Base-by-base conservation (phyloP, 2,329 filamentous ascomycete genomes). In the Penicillium digitatum region DNA sequence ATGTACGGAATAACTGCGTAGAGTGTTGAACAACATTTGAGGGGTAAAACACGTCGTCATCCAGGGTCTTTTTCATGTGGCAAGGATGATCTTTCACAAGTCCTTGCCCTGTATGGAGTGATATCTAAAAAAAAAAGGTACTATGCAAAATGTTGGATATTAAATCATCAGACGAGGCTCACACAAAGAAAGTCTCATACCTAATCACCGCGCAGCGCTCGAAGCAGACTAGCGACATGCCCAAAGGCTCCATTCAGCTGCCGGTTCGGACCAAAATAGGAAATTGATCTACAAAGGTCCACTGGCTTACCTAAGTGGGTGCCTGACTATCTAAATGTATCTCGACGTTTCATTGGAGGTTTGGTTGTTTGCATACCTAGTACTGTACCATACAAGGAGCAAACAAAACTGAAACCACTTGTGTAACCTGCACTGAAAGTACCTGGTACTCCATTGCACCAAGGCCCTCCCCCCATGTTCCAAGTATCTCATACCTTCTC, bases 301-400 rank as follows among this genome's bases (percentile, higher is more conserved):
- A 55, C 27, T 58, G 53, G 56, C 45, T 52, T 31, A n/a, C 14
- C 18, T 6, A 24, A 34, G 34, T 45, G 18, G 57, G 60, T 63
- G 46, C 58, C 61, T 63, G 61, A 63, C 61, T 58, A 63, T 27
- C 45, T 48, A 62, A 51, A 10, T 4, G 9, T 5, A n/a, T 8
- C 1, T 1, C 3, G 24, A 12, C 5, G 1, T 27, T 18, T 60
- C 24, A 60, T 55, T 61, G 61, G 56, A 20, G 8, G 32, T 5
- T 4, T 27, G 10, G 14, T 14, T 44, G 32, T 32, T 52, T 20
- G 26, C 24, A 29, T 45, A 39, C 35, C 26, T 26, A 32, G 24
- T 44, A 52, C 48, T 44, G 31, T 31, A 54, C 12, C 40, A 44
- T 59, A 59, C 55, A 57, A 27, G 32, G 31, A 39, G 48, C 27